These are phyloP conservation scores for Inonotus obliquus DNA, from an alignment of 1,284 basidiomycete species.

Conservation along the genomic window DNA sequence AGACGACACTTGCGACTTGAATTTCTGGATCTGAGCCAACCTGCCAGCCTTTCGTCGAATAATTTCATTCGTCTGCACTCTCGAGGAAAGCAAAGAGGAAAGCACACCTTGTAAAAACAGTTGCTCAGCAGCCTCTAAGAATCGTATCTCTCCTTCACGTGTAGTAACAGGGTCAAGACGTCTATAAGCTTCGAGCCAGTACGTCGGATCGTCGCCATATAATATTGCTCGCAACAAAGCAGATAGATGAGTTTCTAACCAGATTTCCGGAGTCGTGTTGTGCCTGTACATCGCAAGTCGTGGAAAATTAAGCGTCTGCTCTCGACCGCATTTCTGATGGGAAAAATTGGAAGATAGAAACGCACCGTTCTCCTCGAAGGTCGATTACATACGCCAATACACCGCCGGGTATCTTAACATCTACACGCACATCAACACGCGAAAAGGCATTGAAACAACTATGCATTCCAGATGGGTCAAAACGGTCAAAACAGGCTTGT, in stretches of 20 bases:
- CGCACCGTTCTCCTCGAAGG: slow-evolving; percentile 86
- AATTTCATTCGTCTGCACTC: background rate
- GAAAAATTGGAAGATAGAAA: slow-evolving; percentile 9
- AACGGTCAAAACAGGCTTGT: background rate
- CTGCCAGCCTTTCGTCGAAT: slow-evolving; percentile 75
- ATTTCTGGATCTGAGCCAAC: slow-evolving; percentile 98
- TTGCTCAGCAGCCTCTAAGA: slow-evolving; percentile 87
- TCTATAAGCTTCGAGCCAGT: slow-evolving; percentile 89
- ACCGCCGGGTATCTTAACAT: slow-evolving; percentile 97
- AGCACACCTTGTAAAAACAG: slow-evolving; percentile 82
- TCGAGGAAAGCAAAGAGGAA: background rate
- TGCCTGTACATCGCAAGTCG: slow-evolving; percentile 72
- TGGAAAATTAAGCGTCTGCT: slow-evolving; percentile 3
- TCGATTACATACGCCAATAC: slow-evolving; percentile 95
- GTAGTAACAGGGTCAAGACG: slow-evolving; percentile 94
- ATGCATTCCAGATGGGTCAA: background rate
- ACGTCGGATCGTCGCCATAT: slow-evolving; percentile 93
- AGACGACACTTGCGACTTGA: slow-evolving; percentile 96
- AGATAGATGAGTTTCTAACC: slow-evolving; percentile 97
- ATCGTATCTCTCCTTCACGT: slow-evolving; percentile 84
- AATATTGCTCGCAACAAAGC: slow-evolving; percentile 88
- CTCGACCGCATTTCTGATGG: background rate
- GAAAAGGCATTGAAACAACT: slow-evolving; percentile 99
- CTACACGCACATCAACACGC: slow-evolving; percentile 92
- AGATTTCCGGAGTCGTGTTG: slow-evolving; percentile 88